Evolutionary conservation across 2,329 filamentous ascomycete genomes (phyloP).

Genomic region (Colletotrichum magnum): DNA sequence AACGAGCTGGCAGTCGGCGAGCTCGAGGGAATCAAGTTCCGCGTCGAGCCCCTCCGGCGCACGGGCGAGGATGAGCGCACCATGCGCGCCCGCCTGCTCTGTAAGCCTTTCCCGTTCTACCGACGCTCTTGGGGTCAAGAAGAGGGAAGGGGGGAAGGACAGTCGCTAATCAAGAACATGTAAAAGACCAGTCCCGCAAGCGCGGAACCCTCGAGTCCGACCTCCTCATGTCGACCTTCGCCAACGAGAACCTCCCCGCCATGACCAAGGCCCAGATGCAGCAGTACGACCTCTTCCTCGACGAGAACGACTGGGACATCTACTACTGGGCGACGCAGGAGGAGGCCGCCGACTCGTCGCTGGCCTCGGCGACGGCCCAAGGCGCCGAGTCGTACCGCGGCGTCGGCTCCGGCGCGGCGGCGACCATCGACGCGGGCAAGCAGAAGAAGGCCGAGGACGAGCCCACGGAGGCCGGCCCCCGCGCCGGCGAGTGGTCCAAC

Average conservation of each 20-base stretch:
- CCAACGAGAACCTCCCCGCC: slow-evolving; percentile 79
- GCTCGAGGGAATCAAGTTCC: slow-evolving; percentile 88
- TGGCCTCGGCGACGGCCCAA: slow-evolving; percentile 44
- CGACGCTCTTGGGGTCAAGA: slow-evolving; percentile 10
- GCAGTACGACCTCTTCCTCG: slow-evolving; percentile 92
- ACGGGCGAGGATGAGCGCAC: slow-evolving; percentile 87
- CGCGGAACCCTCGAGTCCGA: slow-evolving; percentile 96
- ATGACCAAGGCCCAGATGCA: slow-evolving; percentile 83
- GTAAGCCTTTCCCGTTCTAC: slow-evolving; percentile 55
- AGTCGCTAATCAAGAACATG: slow-evolving; percentile 8
- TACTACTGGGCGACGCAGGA: slow-evolving; percentile 99
- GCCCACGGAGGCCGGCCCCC: slow-evolving; percentile 45
- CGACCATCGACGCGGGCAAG: slow-evolving; percentile 44
- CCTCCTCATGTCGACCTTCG: slow-evolving; percentile 96
- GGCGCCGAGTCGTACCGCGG: slow-evolving; percentile 28
- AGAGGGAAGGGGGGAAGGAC: not conserved
- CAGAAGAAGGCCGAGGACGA: slow-evolving; percentile 46
- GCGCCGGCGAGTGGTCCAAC: slow-evolving; percentile 91
- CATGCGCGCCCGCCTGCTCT: slow-evolving; percentile 86
- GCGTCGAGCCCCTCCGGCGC: slow-evolving; percentile 89
- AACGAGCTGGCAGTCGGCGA: slow-evolving; percentile 85
- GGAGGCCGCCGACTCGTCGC: slow-evolving; percentile 51
- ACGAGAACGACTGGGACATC: slow-evolving; percentile 99
- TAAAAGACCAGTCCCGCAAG: slow-evolving; percentile 92
- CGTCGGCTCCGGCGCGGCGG: slow-evolving; percentile 24